Evolutionary conservation across 495 filamentous ascomycete species (phyloP), one percentile per base, ranked within the genome.

Genomic region (Hypoxylon crocopeplum): DNA sequence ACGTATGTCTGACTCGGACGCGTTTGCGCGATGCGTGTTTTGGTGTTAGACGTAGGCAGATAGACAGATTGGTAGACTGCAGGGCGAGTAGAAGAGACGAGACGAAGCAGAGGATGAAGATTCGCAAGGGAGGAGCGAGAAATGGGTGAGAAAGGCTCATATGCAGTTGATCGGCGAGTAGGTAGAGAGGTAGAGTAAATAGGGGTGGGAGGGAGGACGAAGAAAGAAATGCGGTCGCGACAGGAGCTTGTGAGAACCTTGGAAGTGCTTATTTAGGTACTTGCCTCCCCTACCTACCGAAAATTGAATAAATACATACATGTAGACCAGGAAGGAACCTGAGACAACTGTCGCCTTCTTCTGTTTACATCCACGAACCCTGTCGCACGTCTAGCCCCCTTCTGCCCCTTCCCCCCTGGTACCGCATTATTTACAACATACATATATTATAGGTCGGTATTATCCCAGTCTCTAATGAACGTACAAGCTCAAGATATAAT

Each of bases 341-440:
- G 53, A 57, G 42, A 63, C 59, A 48, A 22, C 33, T 34, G 27
- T 57, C 36, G 47, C 22, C 32, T 56, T 38, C 20, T 33, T 52
- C 20, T 63, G 59, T 63, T 63, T 64, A 64, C 60, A 64, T 40
- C 48, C 19, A 50, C 11, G 37, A 64, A 64, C 60, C 60, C 60
- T 58, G 60, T 40, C 36, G 53, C 16, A 51, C 37, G 21, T 56
- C 38, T 56, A 41, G 47, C 38, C 51, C 24, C 17, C 22, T 5
- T 30, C 34, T 33, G 5, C 48, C 36, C 15, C 30, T 24, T 22
- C 27, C 25, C 37, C 41, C 37, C 20, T 25, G 16, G 20, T 29
- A 39, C 11, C 17, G 30, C 22, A 44, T 49, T 49, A n/a, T 38
- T 38, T 38, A n/a, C n/a, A n/a, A n/a, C n/a, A n/a, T n/a, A n/a